phyloP scores from a whole-genome alignment of 306 rosid genomes.

The Delonix regia region DNA sequence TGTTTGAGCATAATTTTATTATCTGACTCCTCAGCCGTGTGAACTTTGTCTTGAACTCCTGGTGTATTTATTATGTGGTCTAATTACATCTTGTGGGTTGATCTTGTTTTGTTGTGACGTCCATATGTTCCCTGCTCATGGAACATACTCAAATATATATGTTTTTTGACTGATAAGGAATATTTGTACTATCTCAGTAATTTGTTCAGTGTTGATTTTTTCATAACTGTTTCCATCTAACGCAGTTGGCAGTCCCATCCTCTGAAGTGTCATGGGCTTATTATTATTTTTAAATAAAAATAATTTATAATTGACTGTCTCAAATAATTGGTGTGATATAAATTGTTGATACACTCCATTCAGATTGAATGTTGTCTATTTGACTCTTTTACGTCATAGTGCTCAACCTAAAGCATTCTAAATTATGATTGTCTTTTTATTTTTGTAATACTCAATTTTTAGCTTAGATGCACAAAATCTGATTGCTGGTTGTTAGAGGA shows the following conservation, averaged over 20 bases:
- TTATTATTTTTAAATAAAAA: background rate
- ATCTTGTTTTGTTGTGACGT: conserved; percentile 1
- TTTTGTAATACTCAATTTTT: background rate
- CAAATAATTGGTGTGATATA: background rate
- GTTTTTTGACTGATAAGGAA: background rate
- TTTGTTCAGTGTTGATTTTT: background rate
- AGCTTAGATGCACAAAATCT: conserved; percentile 2
- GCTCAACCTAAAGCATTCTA: background rate
- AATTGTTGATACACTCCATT: conserved; percentile 6
- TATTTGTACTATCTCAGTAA: background rate
- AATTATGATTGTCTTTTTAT: background rate
- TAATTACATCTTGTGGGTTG: background rate
- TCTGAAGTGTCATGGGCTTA: background rate
- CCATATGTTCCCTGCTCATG: background rate
- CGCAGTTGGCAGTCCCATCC: background rate
- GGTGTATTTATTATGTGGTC: background rate
- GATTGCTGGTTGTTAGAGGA: conserved; percentile 5
- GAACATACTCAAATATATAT: background rate
- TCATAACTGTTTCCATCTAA: background rate
- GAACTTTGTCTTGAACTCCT: conserved; percentile 2
- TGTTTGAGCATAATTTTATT: conserved; percentile 28
- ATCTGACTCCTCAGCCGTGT: conserved; percentile 22
- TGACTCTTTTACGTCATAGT: background rate
- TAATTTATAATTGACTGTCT: background rate
- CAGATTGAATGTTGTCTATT: conserved; percentile 24